Base-by-base conservation (phyloP, 371 early-diverging fungal genomes). In the Batrachochytrium dendrobatidis region DNA sequence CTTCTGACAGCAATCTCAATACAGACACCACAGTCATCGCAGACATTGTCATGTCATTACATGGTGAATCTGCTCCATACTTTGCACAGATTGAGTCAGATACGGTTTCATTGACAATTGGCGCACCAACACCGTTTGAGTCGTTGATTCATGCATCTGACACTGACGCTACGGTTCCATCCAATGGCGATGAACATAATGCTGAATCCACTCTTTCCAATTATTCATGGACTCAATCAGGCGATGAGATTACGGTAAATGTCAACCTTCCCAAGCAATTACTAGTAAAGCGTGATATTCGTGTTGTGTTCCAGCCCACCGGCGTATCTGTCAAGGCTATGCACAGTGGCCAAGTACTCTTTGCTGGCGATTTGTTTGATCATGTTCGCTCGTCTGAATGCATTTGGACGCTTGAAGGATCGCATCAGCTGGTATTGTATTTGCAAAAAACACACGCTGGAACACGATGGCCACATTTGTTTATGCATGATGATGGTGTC, bases 401-500 rank as follows among this genome's bases (percentile, higher is more conserved):
- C 39, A 61, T 77, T 8, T 92, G 93, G 93, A 89, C 90, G 5
- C 53, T 90, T 10, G 90, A 91, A 34, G 33, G 68, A 17, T 62
- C 68, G 0, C 74, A 80, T 0, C 44, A 79, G 0, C 58, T 91
- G 30, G 86, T 89, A 0, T 57, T 92, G 10, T 80, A 79, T 63
- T 66, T 92, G 10, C 79, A 83, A 30, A 91, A 85, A 62, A 55
- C 64, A 24, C 76, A 84, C 57, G 68, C 77, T 46, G 65, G 79
- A 20, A 83, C 82, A 4, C 79, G 89, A 18, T 92, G 93, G 93
- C 68, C 83, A 4, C 86, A 87, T 28, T 64, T 91, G 6, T 89
- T 87, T 72, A 79, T 78, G 33, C 59, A 66, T 0, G 89, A 86
- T 33, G 86, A 89, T 58, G 82, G 78, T 7, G 84, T 90, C 0